These are phyloP conservation scores for Wallemia mellicola DNA, from an alignment of 1,284 basidiomycete genomes.

Conservation along the genomic window DNA sequence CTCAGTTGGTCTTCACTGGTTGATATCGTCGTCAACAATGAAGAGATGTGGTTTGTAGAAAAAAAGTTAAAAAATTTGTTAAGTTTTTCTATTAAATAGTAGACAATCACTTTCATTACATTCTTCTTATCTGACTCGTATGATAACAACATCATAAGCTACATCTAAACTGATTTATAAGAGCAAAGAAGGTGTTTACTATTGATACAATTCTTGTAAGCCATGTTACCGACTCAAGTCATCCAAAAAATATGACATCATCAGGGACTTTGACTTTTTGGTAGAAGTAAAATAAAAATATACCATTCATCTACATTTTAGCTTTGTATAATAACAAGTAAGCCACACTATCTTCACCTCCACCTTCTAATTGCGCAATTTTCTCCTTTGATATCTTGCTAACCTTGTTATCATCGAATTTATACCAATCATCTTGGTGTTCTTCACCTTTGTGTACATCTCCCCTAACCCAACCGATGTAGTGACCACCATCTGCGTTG, in stretches of 20 bases:
- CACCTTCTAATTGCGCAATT: constrained; percentile 51
- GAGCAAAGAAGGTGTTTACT: too few relatives aligned
- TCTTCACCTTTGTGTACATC: constrained; percentile 17
- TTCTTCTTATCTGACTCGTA: too few relatives aligned
- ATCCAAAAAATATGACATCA: constrained; percentile 1
- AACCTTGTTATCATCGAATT: constrained; percentile 79
- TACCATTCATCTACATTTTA: background rate
- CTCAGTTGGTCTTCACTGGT: too few relatives aligned
- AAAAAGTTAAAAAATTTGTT: too few relatives aligned
- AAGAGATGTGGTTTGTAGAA: too few relatives aligned
- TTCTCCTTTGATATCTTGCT: constrained; percentile 29
- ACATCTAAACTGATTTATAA: too few relatives aligned
- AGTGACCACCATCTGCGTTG: constrained; percentile 74
- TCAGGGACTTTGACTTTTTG: background rate
- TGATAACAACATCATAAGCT: too few relatives aligned
- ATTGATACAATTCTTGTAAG: too few relatives aligned
- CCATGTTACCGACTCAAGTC: too few relatives aligned
- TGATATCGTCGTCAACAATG: too few relatives aligned
- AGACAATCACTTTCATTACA: too few relatives aligned
- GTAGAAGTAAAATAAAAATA: background rate
- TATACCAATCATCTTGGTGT: constrained; percentile 33
- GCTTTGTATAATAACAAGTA: constrained; percentile 49
- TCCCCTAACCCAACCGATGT: constrained; percentile 66
- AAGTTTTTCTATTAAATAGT: too few relatives aligned
- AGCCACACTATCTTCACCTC: constrained; percentile 46